These are phyloP conservation scores for Davidsoniella virescens DNA, from an alignment of 2,329 filamentous ascomycete species.

Conservation along the genomic window DNA sequence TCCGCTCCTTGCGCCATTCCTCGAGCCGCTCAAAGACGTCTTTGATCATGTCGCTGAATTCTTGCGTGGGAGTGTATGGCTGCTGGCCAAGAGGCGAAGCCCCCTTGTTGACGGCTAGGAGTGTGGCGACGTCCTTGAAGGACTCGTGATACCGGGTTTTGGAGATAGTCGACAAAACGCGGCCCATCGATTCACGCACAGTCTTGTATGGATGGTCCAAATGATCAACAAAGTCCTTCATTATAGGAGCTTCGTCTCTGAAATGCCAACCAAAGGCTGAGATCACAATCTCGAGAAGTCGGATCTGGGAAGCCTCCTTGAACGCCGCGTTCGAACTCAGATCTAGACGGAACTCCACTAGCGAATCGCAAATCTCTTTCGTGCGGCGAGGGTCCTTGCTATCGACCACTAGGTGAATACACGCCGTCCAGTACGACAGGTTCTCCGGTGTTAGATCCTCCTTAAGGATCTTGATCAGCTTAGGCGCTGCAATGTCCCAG, in stretches of 20 bases:
- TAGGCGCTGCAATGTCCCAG: slow-evolving; percentile 82
- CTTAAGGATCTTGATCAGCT: slow-evolving; percentile 71
- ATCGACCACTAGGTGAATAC: slow-evolving; percentile 75
- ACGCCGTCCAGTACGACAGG: slow-evolving; percentile 84
- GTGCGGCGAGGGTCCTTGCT: slow-evolving; percentile 77
- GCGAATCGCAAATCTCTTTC: slow-evolving; percentile 69
- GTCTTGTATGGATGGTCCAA: slow-evolving; percentile 97
- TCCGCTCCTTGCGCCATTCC: slow-evolving; percentile 70
- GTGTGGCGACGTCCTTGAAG: slow-evolving; percentile 58
- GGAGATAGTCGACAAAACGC: slow-evolving; percentile 75
- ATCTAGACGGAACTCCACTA: slow-evolving; percentile 76
- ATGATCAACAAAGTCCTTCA: slow-evolving; percentile 77
- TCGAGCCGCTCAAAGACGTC: slow-evolving; percentile 68
- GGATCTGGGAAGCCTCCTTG: slow-evolving; percentile 95
- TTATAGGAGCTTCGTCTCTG: slow-evolving; percentile 70
- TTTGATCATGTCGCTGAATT: slow-evolving; percentile 56
- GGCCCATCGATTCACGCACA: slow-evolving; percentile 85
- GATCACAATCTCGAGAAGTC: slow-evolving; percentile 75
- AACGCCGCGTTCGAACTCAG: slow-evolving; percentile 94
- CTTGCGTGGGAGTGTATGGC: slow-evolving; percentile 62
- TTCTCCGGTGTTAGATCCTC: slow-evolving; percentile 92
- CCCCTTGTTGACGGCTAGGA: slow-evolving; percentile 64
- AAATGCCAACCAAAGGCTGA: slow-evolving; percentile 92
- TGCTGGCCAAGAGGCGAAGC: slow-evolving; percentile 70
- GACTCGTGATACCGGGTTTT: slow-evolving; percentile 89